A percentile compares a stretch with the other conserved stretches of the same genome.
phyloP scores from a whole-genome alignment of 164 flowering plant species.

The Sedum album region DNA sequence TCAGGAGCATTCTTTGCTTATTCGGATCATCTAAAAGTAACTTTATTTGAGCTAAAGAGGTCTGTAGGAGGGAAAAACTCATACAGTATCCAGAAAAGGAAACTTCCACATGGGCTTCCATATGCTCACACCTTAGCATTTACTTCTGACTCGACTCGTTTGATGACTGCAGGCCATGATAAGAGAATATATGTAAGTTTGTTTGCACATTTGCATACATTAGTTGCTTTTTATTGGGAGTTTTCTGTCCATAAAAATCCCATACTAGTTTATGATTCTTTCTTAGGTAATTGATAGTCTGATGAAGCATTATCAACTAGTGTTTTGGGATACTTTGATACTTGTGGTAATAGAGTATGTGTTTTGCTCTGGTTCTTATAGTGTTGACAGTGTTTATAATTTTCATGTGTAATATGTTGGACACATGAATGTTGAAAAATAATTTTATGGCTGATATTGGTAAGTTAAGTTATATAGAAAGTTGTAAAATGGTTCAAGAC shows the following conservation, averaged over 20 bases:
- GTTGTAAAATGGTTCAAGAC: background rate
- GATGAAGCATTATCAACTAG: background rate
- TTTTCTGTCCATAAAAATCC: background rate
- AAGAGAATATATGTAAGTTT: slow-evolving; percentile 60
- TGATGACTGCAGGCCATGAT: slow-evolving; percentile 80
- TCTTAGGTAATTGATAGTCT: no score
- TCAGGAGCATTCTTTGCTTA: slow-evolving; percentile 67
- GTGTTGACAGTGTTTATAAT: background rate
- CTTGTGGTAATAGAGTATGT: background rate
- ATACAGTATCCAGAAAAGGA: slow-evolving; percentile 42
- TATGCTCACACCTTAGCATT: slow-evolving; percentile 82
- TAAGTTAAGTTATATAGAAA: no score
- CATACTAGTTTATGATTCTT: no score
- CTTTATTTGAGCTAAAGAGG: slow-evolving; percentile 44
- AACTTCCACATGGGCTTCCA: slow-evolving; percentile 59
- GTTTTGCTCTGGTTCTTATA: background rate
- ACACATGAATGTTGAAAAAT: background rate
- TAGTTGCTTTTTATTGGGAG: background rate
- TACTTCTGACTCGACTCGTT: slow-evolving; percentile 57
- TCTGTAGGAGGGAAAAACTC: slow-evolving; percentile 24
- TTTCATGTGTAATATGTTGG: background rate
- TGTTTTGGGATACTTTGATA: background rate
- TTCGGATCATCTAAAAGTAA: slow-evolving; percentile 66
- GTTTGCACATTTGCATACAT: background rate
- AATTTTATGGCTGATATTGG: background rate